Base-by-base conservation (phyloP, 2,329 filamentous ascomycete species). In the Conoideocrella luteorostrata region DNA sequence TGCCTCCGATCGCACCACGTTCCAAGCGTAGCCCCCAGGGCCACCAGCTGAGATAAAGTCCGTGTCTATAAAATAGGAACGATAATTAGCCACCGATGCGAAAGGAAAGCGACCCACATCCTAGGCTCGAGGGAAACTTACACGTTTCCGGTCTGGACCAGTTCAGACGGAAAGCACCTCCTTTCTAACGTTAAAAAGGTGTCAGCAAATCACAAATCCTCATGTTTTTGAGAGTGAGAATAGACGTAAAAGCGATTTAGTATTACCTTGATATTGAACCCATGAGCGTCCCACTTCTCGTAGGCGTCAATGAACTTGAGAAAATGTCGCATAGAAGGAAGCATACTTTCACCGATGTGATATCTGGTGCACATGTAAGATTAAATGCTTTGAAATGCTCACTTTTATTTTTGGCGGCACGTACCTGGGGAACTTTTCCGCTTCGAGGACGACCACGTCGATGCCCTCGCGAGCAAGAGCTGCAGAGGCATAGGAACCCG, bases 1-100 rank as follows among this genome's bases (percentile, higher is more conserved):
- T 1, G 61, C 52, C 48, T 74, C 69, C 17, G 69, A 71, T 7
- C 70, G 67, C 7, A 72, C 50, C 2, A 73, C 59, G 43, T 73
- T 73, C 68, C 68, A 73, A 4, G 68, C 55, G 40, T 67, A 63
- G 9, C 52, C 58, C 9, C 63, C 46, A 1, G 64, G 62, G 3
- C 68, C 69, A n/a, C 56, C 55, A 7, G 61, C 62, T 2, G 53
- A 61, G 7, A 68, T 18, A 49, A 73, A 72, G 48, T 73, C 64
- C 30, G 68, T 71, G 47, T 62, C 65, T 67, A 30, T 40, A 18
- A 4, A 18, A 24, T n/a, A n/a, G n/a, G n/a, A n/a, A n/a, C n/a
- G n/a, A n/a, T n/a, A n/a, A n/a, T n/a, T n/a, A n/a, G n/a, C n/a
- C n/a, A n/a, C n/a, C n/a, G n/a, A n/a, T n/a, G 34, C 7, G 23